Percentiles rank a stretch among this genome's conserved stretches.
Conservation (phyloP, 768 basidiomycete genomes). For the Leccinellum luteum region DNA sequence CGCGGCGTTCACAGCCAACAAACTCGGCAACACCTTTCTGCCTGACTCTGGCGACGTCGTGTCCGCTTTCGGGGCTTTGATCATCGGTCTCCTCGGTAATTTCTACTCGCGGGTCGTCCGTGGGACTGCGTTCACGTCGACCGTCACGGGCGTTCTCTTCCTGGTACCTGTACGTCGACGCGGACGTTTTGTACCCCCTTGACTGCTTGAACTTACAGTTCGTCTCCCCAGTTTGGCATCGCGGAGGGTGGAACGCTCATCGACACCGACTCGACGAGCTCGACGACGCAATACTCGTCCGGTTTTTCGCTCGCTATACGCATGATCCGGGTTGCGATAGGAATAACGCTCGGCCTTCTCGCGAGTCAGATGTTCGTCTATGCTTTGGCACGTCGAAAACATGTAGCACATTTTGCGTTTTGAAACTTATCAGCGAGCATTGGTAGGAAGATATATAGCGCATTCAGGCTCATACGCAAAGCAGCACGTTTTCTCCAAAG, state of each 20-base stretch:
- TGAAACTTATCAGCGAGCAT: conserved; percentile 29
- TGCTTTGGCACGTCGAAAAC: conserved; percentile 70
- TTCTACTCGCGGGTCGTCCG: conserved; percentile 72
- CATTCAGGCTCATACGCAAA: background rate
- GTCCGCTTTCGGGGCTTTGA: conserved; percentile 74
- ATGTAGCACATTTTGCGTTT: conserved; percentile 73
- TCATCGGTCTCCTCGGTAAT: conserved; percentile 78
- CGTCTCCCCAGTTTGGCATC: conserved; percentile 58
- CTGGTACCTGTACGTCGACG: conserved; percentile 70
- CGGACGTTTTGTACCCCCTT: background rate
- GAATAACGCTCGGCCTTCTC: conserved; percentile 83
- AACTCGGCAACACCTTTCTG: conserved; percentile 55
- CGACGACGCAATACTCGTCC: conserved; percentile 60
- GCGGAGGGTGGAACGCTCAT: conserved; percentile 72
- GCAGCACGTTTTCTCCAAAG: conserved; percentile 3
- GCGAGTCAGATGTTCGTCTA: conserved; percentile 77
- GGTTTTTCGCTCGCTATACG: conserved; percentile 78
- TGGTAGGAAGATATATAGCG: background rate
- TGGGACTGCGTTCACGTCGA: conserved; percentile 85
- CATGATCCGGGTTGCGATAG: conserved; percentile 83
- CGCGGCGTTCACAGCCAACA: conserved; percentile 69
- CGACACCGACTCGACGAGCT: conserved; percentile 50
- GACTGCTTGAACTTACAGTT: conserved; percentile 11
- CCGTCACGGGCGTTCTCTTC: conserved; percentile 93
- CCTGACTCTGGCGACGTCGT: conserved; percentile 71